Evolutionary conservation across 148 eudicot genomes (phyloP), one percentile per base, ranked within the genome.

Genomic region (Nepenthes gracilis): DNA sequence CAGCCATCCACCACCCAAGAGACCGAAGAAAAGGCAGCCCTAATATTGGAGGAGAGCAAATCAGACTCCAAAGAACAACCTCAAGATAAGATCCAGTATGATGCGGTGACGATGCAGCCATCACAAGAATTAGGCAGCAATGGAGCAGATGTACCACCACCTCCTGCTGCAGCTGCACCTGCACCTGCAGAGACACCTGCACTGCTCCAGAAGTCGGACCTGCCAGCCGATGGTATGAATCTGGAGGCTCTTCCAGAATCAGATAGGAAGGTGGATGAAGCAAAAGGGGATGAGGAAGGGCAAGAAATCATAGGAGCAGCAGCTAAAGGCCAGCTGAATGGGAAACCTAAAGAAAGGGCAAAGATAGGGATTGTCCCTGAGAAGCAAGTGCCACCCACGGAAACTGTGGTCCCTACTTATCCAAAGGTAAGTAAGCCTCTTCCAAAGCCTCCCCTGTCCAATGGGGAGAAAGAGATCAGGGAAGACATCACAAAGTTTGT

Each of bases 401-500:
- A 63, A 56, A 55, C 57, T 35, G 64, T 35, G 8, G 48, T 38
- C 40, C 34, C 35, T 58, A 57, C 68, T 43, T 49, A 63, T 55
- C 66, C 66, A 50, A 68, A 66, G 62, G 63, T 45, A 23, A 36
- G 43, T 37, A 64, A 12, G 9, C 63, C 63, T 61, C 63, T 56
- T 34, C 70, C 60, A 15, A 76, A 54, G 53, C 64, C 66, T 45
- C 52, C 49, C 61, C 63, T 6, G 36, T 12, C 58, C 9, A 57
- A 1, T 58, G 48, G 62, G 49, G 75, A 70, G 35, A 71, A 68
- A 69, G 86, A 76, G 63, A 74, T 76, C 43, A 75, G 60, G 62
- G 80, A 73, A 8, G 67, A 81, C 55, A 64, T 74, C 32, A 77
- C 89, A 43, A 77, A 67, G 69, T 57, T 81, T 59, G 60, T 66